These are phyloP conservation scores for Naematelia aurantialba DNA, from an alignment of 768 basidiomycete species.

Conservation along the genomic window DNA sequence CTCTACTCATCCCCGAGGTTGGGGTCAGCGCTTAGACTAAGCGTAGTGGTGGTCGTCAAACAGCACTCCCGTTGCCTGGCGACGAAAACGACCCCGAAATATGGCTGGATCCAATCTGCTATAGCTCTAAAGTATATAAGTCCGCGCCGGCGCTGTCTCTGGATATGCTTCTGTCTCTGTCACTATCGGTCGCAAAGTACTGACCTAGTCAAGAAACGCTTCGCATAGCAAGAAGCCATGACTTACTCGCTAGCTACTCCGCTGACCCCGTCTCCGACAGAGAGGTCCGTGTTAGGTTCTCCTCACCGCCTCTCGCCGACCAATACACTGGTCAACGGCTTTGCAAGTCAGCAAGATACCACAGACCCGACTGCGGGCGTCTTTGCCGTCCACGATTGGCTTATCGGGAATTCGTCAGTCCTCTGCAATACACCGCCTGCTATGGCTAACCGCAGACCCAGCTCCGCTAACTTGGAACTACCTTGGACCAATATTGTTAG, in stretches of 20 bases:
- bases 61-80: too few species aligned
- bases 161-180: neutral
- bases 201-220: neutral
- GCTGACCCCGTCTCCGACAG: constrained; percentile 8
- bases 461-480: neutral
- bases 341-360: neutral
- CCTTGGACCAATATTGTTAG: constrained; percentile 13
- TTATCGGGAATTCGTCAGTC: constrained; percentile 12
- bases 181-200: neutral
- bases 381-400: constrained; percentile 13
- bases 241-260: neutral
- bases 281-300: neutral
- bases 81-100: too few species aligned
- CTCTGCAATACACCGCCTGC: neutral
- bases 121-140: too few species aligned
- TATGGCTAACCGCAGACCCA: constrained; percentile 5
- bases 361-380: neutral
- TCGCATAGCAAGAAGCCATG: neutral
- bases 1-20: too few species aligned
- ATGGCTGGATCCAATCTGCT: too few species aligned
- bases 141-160: too few species aligned
- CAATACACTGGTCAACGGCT: neutral
- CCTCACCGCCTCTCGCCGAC: neutral
- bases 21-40: too few species aligned
- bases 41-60: too few species aligned